phyloP scores from a whole-genome alignment of 805 yeast genomes.

The Saturnispora hagleri region DNA sequence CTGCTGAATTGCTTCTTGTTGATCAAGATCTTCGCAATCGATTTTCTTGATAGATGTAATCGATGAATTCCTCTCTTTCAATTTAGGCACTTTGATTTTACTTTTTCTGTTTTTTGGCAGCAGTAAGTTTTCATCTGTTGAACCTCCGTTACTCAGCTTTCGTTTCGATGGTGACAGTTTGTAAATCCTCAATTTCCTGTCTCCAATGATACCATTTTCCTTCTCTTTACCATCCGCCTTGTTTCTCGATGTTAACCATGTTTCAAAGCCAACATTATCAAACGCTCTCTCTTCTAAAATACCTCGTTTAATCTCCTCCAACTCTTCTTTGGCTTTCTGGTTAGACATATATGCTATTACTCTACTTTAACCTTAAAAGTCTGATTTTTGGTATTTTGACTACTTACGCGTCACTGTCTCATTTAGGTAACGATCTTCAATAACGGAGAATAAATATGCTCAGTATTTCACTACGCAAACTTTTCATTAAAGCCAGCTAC shows the following conservation, averaged over 20 bases:
- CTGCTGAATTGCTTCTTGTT: neutral
- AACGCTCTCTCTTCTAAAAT: neutral
- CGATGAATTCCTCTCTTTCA: neutral
- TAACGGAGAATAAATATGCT: neutral
- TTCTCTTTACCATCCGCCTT: neutral
- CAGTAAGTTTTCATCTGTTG: neutral
- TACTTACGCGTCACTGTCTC: neutral
- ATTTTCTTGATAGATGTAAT: neutral
- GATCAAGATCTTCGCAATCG: neutral
- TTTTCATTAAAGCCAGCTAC: neutral
- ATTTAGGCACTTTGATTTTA: neutral
- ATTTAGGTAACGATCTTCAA: neutral
- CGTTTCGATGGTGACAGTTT: neutral
- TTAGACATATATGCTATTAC: neutral
- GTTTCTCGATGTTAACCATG: neutral
- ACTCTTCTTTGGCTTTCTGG: neutral
- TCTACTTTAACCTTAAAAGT: neutral
- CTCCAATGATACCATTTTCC: neutral
- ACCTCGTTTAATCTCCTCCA: neutral
- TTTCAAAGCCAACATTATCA: constrained; percentile 1
- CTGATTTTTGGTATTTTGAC: neutral
- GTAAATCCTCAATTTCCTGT: neutral
- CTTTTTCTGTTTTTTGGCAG: neutral
- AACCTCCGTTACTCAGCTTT: neutral
- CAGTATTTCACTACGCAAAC: neutral